Conservation (phyloP, 1,284 basidiomycete genomes). For the Naganishia sp. region DNA sequence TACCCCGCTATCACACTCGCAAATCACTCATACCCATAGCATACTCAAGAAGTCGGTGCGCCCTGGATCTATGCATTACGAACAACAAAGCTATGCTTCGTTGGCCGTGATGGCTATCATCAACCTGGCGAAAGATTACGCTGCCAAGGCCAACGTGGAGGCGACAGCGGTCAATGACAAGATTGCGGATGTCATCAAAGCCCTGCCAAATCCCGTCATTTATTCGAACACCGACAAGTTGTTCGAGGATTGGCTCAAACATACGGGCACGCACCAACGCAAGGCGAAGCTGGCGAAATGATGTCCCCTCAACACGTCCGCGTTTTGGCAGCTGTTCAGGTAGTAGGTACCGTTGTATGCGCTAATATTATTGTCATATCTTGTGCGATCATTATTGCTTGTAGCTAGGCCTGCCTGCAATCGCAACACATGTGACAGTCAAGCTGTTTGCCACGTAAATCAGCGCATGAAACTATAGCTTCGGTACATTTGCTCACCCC, state of each 20-base stretch:
- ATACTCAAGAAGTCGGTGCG: conserved; percentile 62
- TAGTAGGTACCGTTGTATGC: too few relatives aligned
- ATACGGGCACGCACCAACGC: not conserved
- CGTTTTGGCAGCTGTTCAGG: too few relatives aligned
- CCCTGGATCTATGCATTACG: conserved; percentile 72
- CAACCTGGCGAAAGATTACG: conserved; percentile 77
- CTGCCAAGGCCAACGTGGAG: conserved; percentile 68
- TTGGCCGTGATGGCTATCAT: conserved; percentile 88
- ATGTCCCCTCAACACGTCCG: too few relatives aligned
- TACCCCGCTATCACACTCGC: conserved; percentile 56
- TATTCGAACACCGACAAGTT: conserved; percentile 88
- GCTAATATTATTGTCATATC: too few relatives aligned
- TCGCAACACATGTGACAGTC: too few relatives aligned
- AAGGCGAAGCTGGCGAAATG: conserved; percentile 15
- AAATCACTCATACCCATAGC: conserved; percentile 54
- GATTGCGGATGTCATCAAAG: conserved; percentile 83
- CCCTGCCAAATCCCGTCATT: conserved; percentile 77
- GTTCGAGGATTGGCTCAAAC: conserved; percentile 67
- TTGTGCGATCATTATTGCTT: too few relatives aligned
- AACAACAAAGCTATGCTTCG: conserved; percentile 88
- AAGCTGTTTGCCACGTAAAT: too few relatives aligned
- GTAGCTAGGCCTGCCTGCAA: too few relatives aligned
- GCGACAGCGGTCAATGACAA: conserved; percentile 71
- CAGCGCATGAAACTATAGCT: too few relatives aligned
- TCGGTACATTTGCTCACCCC: too few relatives aligned